Conservation (phyloP, 2,329 filamentous ascomycete genomes). For the Hypoxylon sp. region DNA sequence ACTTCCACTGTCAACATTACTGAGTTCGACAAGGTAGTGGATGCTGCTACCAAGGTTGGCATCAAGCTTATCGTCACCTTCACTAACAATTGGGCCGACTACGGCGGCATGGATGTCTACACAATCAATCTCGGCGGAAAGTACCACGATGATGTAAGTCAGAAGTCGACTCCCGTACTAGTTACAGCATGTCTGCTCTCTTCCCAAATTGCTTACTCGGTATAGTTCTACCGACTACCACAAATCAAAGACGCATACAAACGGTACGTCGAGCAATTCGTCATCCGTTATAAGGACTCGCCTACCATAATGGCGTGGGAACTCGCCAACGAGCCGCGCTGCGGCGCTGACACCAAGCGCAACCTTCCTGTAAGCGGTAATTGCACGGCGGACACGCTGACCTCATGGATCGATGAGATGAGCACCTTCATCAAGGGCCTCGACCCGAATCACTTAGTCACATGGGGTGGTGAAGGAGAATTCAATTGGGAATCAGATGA, state of each 20-base stretch:
- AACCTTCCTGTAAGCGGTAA: conserved; percentile 60
- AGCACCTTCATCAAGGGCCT: conserved; percentile 67
- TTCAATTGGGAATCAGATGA: conserved; percentile 63
- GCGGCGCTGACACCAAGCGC: conserved; percentile 61
- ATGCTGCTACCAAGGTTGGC: conserved; percentile 63
- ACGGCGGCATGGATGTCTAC: conserved; percentile 72
- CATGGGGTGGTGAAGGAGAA: conserved; percentile 71
- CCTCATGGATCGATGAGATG: conserved; percentile 67
- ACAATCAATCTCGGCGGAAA: conserved; percentile 67
- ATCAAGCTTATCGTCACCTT: conserved; percentile 69
- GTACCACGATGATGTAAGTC: conserved; percentile 65
- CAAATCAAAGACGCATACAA: conserved; percentile 68
- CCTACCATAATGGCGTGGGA: conserved; percentile 77
- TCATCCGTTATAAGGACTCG: conserved; percentile 71
- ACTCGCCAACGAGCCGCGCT: conserved; percentile 73
- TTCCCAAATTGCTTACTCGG: not conserved
- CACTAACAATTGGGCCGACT: conserved; percentile 73
- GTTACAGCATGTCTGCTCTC: too few species aligned
- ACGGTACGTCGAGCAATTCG: conserved; percentile 71
- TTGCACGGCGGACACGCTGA: conserved; percentile 61
- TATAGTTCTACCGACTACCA: conserved; percentile 64
- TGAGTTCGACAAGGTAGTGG: conserved; percentile 67
- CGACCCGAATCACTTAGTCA: conserved; percentile 67
- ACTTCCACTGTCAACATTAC: conserved; percentile 60
- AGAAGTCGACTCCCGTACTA: not conserved